A percentile compares a stretch with the other conserved stretches of the same genome.
These are phyloP conservation scores for Sporothrix humicola DNA, from an alignment of 2,329 filamentous ascomycete species.

Conservation along the genomic window DNA sequence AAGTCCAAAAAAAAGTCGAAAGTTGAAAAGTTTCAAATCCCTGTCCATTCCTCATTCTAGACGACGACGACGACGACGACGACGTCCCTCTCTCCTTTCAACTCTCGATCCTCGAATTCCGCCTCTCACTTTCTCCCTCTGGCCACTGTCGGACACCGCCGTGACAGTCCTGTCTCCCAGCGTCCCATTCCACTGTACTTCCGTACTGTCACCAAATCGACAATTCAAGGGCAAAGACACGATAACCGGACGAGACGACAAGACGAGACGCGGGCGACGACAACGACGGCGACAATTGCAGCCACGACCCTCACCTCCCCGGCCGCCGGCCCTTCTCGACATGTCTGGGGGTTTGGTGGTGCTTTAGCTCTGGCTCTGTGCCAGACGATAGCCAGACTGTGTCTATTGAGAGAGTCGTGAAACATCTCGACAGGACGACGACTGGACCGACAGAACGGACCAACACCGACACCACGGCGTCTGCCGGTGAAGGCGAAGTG, in stretches of 20 bases:
- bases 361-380: conserved; percentile 50
- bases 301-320: not conserved
- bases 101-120: too few relatives aligned
- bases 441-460: not conserved
- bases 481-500: too few relatives aligned
- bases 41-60: conserved; percentile 9
- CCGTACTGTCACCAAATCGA: not conserved
- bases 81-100: too few relatives aligned
- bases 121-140: too few relatives aligned
- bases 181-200: too few relatives aligned
- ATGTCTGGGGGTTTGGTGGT: conserved; percentile 48
- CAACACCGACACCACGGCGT: too few relatives aligned
- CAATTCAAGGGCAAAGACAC: not conserved
- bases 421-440: not conserved
- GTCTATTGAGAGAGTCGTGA: not conserved
- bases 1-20: not conserved
- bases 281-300: not conserved
- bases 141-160: too few relatives aligned
- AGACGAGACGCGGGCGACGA: not conserved
- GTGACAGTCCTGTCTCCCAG: too few relatives aligned
- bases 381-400: conserved; percentile 41
- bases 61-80: not conserved
- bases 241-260: too few relatives aligned
- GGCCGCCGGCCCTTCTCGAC: conserved; percentile 39
- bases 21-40: conserved; percentile 7